A percentile compares a stretch with the other conserved stretches of the same genome.
Conservation (phyloP, 192 early-diverging fungal species). For the Backusella morwellensis region DNA sequence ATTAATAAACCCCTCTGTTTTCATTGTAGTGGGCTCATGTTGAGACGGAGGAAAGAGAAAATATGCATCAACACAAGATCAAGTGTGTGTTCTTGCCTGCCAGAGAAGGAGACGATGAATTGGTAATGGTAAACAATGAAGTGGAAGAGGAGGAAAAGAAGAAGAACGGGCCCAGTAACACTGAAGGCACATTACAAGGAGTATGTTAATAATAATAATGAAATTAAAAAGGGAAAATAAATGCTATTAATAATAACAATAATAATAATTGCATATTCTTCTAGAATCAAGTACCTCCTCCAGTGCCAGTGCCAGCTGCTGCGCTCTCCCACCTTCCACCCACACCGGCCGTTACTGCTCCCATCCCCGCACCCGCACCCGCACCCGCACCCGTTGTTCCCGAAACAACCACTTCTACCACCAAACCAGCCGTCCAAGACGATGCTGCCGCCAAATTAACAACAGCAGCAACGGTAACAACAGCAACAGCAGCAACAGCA, state of each 20-base stretch:
- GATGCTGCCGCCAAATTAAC: background rate
- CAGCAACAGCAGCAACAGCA: background rate
- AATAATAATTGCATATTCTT: background rate
- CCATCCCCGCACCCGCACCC: background rate
- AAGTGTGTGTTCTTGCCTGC: conserved; percentile 52
- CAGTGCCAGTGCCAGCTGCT: background rate
- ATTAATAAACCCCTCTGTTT: background rate
- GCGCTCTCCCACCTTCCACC: background rate
- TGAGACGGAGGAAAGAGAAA: conserved; percentile 58
- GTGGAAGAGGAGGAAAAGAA: background rate
- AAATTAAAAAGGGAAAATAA: background rate
- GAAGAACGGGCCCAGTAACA: background rate
- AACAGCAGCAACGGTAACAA: background rate
- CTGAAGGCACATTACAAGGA: background rate
- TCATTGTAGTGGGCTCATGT: conserved; percentile 57
- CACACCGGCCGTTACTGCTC: background rate
- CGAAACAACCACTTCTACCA: background rate
- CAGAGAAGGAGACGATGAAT: background rate
- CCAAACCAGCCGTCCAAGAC: background rate
- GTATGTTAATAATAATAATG: background rate
- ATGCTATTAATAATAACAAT: background rate
- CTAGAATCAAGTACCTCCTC: background rate
- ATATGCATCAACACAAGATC: conserved; percentile 69
- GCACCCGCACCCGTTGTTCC: background rate
- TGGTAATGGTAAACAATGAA: background rate